Evolutionary conservation across 1,284 basidiomycete genomes (phyloP), one percentile per base, ranked within the genome.

Genomic region (Puccinia coronata): DNA sequence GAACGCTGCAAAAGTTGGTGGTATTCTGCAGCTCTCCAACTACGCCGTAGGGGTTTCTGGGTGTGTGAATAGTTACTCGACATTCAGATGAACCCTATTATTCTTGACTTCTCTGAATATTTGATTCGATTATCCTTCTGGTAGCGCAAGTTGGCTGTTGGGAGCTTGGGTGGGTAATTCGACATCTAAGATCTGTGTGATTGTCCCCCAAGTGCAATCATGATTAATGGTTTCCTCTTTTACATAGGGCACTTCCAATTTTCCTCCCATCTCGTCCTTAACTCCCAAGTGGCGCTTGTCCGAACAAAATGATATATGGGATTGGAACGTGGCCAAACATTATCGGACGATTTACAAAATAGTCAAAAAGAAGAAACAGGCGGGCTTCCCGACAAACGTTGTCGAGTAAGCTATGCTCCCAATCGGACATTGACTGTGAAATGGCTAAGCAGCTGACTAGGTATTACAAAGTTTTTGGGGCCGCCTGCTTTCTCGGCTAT

Each of bases 351-450:
- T 80, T 31, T 59, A 55, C 25, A 80, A 59, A 43, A 49, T 28
- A 0, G 53, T 73, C 31, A 80, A 73, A 43, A n/a, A 63, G 59
- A 80, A 80, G 70, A 80, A 80, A 36, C 9, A 73, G 47, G 79
- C 79, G 8, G 70, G 70, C n/a, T 80, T 80, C 39, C 41, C 70
- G 0, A 63, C 57, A 41, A 80, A 59, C 55, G 51, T 80, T 8
- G 34, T 73, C 12, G 79, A 80, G 70, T 80, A 53, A 73, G 79
- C 39, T n/a, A 49, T n/a, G n/a, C n/a, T n/a, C n/a, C n/a, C n/a
- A n/a, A n/a, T n/a, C n/a, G n/a, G n/a, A n/a, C n/a, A n/a, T 63
- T 36, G 14, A 63, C 34, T 28, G 12, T 63, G 14, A 70, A 49
- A 14, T 31, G 20, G n/a, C 67, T 47, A 6, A 70, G 47, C 25